phyloP scores from a whole-genome alignment of 228 moss, liverwort and hornwort genomes.

The Sphagnum fallax region DNA sequence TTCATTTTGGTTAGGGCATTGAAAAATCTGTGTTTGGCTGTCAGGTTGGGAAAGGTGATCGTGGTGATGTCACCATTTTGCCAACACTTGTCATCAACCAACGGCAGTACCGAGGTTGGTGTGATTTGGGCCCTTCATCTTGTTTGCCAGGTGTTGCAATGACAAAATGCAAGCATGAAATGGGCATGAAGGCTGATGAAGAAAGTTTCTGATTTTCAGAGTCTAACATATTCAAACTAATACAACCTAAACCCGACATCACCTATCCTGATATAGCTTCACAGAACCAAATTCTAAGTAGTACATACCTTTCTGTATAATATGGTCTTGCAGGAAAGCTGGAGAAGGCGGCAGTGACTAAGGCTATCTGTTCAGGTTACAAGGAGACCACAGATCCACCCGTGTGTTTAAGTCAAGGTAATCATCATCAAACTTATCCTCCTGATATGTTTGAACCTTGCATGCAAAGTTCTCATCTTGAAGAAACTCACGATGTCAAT shows the following conservation, averaged over 20 bases:
- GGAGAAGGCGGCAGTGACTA: constrained; percentile 80
- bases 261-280: too few species aligned
- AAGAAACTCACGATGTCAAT: too few species aligned
- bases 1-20: too few species aligned
- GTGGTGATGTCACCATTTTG: constrained; percentile 79
- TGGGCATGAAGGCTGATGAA: neutral
- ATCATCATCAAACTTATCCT: too few species aligned
- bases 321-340: constrained; percentile 44
- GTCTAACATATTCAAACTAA: too few species aligned
- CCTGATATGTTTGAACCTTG: neutral
- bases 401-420: constrained; percentile 57
- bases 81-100: constrained; percentile 84
- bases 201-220: too few species aligned
- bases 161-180: neutral
- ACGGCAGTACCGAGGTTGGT: constrained; percentile 56
- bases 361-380: constrained; percentile 71
- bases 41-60: constrained; percentile 43
- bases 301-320: too few species aligned
- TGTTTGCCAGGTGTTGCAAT: too few species aligned
- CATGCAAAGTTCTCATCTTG: neutral
- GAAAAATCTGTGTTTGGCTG: too few species aligned
- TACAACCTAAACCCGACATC: too few species aligned
- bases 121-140: neutral
- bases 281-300: too few species aligned
- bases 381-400: constrained; percentile 75